Percentiles rank a stretch among this genome's conserved stretches.
These are phyloP conservation scores for Brasenia schreberi DNA, from an alignment of 164 flowering plant genomes.

Conservation along the genomic window DNA sequence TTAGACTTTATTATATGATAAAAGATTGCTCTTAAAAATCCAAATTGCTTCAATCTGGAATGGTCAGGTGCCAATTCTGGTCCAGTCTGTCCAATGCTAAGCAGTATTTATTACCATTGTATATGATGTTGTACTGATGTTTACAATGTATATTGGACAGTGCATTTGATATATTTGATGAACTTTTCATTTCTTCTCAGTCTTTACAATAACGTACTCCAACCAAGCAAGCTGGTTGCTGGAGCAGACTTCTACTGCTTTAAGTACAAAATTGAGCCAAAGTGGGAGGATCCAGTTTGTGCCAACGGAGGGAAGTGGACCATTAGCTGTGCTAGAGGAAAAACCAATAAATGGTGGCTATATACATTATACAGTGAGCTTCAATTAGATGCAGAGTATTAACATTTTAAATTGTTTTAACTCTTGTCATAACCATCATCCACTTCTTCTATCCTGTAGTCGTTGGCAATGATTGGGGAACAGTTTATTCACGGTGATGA, in stretches of 20 bases:
- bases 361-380: constrained; percentile 81
- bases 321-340: constrained; percentile 35
- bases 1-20: too few species aligned
- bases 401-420: neutral
- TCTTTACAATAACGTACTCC: constrained; percentile 68
- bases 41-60: too few species aligned
- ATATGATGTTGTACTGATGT: neutral
- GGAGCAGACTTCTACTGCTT: constrained; percentile 81
- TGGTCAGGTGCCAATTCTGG: neutral
- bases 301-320: constrained; percentile 97
- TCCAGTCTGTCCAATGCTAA: neutral
- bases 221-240: constrained; percentile 69
- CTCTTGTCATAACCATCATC: neutral
- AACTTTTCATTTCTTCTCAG: constrained; percentile 24
- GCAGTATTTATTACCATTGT: neutral
- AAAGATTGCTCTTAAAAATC: too few species aligned
- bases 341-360: constrained; percentile 70
- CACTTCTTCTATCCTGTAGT: constrained; percentile 17
- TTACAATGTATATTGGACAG: too few species aligned
- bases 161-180: neutral
- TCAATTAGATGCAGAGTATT: neutral
- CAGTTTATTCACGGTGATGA: constrained; percentile 96
- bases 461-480: constrained; percentile 95
- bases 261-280: constrained; percentile 80
- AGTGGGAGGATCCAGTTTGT: constrained; percentile 97